Conservation (phyloP, 2,329 filamentous ascomycete genomes). For the Albifimbria verrucaria region DNA sequence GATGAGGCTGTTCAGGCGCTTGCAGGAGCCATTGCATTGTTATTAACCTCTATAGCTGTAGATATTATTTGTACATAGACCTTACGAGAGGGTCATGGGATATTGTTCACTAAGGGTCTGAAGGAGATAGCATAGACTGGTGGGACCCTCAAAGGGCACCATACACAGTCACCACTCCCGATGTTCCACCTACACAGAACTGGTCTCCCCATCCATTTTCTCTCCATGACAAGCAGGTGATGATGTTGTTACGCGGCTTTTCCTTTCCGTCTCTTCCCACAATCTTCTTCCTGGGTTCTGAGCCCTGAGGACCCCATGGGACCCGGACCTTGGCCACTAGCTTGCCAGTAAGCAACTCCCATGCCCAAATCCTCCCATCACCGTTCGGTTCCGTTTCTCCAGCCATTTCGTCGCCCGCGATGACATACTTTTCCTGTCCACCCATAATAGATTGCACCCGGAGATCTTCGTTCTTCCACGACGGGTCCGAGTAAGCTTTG, state of each 20-base stretch:
- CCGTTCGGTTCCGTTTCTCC: conserved; percentile 23
- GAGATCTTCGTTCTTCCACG: conserved; percentile 63
- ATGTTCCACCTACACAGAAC: conserved; percentile 63
- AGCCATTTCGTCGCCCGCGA: conserved; percentile 73
- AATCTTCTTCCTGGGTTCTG: conserved; percentile 46
- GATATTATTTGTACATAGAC: no score
- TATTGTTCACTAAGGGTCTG: no score
- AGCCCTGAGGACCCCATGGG: conserved; percentile 53
- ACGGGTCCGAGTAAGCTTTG: conserved; percentile 61
- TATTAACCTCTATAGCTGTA: neutral
- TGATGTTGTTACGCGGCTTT: conserved; percentile 56
- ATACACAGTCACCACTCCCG: conserved; percentile 63
- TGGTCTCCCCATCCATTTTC: conserved; percentile 61
- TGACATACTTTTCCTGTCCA: conserved; percentile 69
- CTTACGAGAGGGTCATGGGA: no score
- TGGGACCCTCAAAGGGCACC: conserved; percentile 30
- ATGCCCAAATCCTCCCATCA: conserved; percentile 68
- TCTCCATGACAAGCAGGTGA: conserved; percentile 62
- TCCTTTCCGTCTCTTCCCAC: conserved; percentile 59
- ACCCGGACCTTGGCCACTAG: conserved; percentile 59
- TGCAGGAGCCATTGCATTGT: conserved; percentile 3
- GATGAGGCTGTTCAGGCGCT: conserved; percentile 14
- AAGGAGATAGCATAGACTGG: no score
- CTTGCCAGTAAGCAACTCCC: conserved; percentile 78
- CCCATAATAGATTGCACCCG: conserved; percentile 76